Conservation (phyloP, 2,329 filamentous ascomycete species). For the Monosporascus ibericus region DNA sequence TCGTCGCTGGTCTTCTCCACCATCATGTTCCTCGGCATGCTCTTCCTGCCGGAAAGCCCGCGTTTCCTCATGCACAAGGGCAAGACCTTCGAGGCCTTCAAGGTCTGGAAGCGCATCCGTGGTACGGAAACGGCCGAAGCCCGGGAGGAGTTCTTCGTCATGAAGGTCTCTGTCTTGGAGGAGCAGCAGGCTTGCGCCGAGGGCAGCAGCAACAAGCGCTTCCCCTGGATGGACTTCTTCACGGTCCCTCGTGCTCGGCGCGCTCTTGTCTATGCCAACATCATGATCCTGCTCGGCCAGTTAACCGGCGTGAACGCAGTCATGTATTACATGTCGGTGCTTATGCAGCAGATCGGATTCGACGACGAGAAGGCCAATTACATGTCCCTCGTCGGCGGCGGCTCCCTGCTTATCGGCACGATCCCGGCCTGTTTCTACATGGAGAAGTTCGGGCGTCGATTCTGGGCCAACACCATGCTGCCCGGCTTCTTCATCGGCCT, state of each 20-base stretch:
- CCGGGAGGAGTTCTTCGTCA: conserved; percentile 65
- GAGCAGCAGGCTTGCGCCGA: conserved; percentile 49
- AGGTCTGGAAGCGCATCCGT: conserved; percentile 68
- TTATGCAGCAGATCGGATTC: conserved; percentile 66
- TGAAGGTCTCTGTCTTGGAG: conserved; percentile 56
- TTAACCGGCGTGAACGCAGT: conserved; percentile 66
- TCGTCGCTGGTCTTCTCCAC: conserved; percentile 66
- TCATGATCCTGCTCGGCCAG: conserved; percentile 65
- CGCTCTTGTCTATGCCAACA: conserved; percentile 60
- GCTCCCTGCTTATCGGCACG: conserved; percentile 59
- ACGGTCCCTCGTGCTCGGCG: conserved; percentile 62
- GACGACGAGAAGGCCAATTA: conserved; percentile 56
- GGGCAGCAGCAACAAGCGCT: conserved; percentile 47
- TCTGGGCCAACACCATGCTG: conserved; percentile 69
- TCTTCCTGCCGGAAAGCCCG: conserved; percentile 66
- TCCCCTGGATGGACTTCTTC: conserved; percentile 69
- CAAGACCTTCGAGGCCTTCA: conserved; percentile 51
- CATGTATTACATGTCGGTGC: conserved; percentile 65
- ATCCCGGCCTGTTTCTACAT: conserved; percentile 65
- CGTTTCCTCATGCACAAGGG: conserved; percentile 67
- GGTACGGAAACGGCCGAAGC: conserved; percentile 51
- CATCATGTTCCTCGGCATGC: conserved; percentile 56
- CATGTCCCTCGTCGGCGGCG: conserved; percentile 70
- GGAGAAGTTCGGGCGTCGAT: conserved; percentile 66
- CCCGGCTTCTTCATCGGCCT: conserved; percentile 67